Evolutionary conservation across 2,329 filamentous ascomycete species (phyloP), one percentile per base, ranked within the genome.

Genomic region (Penicillium sp.): DNA sequence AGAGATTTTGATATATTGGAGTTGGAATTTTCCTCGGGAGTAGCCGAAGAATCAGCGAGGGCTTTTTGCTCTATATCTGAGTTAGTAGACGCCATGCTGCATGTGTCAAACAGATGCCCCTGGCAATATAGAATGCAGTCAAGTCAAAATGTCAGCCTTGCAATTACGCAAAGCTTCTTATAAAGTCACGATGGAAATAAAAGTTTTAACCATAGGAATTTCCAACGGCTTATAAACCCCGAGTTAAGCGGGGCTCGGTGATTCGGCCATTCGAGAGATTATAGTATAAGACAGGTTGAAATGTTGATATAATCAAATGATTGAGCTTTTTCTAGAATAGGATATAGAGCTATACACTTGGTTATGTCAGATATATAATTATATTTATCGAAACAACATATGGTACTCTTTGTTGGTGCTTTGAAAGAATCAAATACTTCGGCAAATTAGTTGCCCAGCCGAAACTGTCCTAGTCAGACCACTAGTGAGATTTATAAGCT

Each of bases 11-110:
- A 47, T 9, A 42, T 40, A 37, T 54, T 48, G 12, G 51, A 16
- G 16, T 60, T 51, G 33, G 17, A 38, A 42, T 59, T 57, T 30
- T 62, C 55, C n/a, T 63, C 56, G 48, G 53, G 43, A 40, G 38
- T 25, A 10, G 33, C 22, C 6, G 50, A 48, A 36, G 44, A 33
- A 44, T 57, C 47, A 46, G 53, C 61, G 19, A 64, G 42, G 19
- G 54, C 50, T 52, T 62, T 67, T 48, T 68, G 63, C 47, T 68
- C 64, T 55, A 63, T 41, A 54, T 69, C 65, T 49, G 57, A 33
- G 65, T 68, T 61, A 55, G 60, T 62, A 35, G 61, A 57, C 38
- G 57, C 61, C 66, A 67, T 67, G 8, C 3, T 33, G 48, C 26
- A 53, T 33, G 30, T 43, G 42, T 53, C 42, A 41, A 58, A 55